Evolutionary conservation across 2,329 filamentous ascomycete genomes (phyloP).

Genomic region (Malbranchea zuffiana): DNA sequence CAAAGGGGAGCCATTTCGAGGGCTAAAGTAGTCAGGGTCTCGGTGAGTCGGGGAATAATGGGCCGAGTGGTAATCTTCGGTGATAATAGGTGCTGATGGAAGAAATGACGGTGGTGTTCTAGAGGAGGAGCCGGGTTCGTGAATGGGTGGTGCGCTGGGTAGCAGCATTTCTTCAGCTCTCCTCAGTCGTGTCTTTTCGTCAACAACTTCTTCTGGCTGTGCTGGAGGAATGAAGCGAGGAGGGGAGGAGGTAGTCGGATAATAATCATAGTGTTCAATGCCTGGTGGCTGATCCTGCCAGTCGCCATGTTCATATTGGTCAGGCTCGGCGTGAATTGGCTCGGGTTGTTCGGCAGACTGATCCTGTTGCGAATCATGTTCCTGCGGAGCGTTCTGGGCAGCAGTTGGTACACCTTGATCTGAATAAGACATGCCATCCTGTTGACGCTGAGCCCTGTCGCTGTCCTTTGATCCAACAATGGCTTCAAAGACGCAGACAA

Average conservation of each 20-base stretch:
- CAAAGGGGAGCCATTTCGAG: conserved; percentile 15
- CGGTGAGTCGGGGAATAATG: conserved; percentile 29
- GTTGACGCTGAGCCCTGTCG: conserved; percentile 40
- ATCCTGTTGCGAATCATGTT: conserved; percentile 4
- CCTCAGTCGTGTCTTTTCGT: conserved; percentile 72
- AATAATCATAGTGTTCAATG: no score
- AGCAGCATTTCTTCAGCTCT: conserved; percentile 68
- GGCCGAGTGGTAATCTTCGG: conserved; percentile 43
- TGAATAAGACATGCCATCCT: conserved; percentile 25
- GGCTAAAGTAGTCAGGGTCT: conserved; percentile 19
- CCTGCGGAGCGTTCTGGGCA: conserved; percentile 1
- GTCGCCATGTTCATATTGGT: not conserved
- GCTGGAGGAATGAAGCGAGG: conserved; percentile 24
- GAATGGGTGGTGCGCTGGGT: conserved; percentile 62
- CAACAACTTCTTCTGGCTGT: conserved; percentile 51
- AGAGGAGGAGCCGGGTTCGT: conserved; percentile 27
- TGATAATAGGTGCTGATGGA: conserved; percentile 36
- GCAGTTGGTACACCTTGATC: conserved; percentile 12
- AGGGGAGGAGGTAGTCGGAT: conserved; percentile 5
- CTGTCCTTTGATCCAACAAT: conserved; percentile 79
- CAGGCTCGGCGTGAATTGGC: conserved; percentile 1
- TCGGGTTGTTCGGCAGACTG: conserved; percentile 3
- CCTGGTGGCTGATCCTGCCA: conserved; percentile 2
- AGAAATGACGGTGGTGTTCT: conserved; percentile 19
- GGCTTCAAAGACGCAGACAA: conserved; percentile 75